Percentiles rank a stretch among this genome's conserved stretches.
phyloP scores from a whole-genome alignment of 2,329 filamentous ascomycete genomes.

The Sporothrix pallida region DNA sequence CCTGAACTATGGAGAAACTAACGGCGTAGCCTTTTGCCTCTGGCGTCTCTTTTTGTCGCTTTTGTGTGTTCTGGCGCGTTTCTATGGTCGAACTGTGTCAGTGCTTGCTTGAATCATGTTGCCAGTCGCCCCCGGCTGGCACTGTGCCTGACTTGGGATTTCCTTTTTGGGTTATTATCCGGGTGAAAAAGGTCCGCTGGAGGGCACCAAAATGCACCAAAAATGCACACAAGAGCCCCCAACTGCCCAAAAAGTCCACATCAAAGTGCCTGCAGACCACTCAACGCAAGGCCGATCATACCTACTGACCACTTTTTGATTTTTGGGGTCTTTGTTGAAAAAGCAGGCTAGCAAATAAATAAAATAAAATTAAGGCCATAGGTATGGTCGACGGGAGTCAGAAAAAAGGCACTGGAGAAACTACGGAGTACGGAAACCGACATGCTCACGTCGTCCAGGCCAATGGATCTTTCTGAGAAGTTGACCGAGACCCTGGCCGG shows the following conservation, averaged over 20 bases:
- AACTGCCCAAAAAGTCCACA: neutral
- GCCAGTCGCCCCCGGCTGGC: neutral
- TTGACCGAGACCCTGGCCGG: neutral
- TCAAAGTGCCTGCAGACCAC: conserved; percentile 2
- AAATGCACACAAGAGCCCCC: neutral
- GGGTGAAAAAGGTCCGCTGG: conserved; percentile 14
- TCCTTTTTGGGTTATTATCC: conserved; percentile 8
- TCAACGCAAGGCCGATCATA: neutral
- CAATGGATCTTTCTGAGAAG: neutral
- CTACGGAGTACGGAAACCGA: conserved; percentile 29
- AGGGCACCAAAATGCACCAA: conserved; percentile 1
- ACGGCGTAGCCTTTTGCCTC: neutral
- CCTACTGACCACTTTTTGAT: neutral
- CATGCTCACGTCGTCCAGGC: conserved; percentile 21
- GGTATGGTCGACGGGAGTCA: neutral
- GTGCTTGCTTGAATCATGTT: conserved; percentile 25
- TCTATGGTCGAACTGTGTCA: neutral
- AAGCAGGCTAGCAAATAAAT: neutral
- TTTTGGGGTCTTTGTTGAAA: conserved; percentile 10
- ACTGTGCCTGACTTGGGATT: conserved; percentile 1
- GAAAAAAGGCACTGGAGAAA: neutral
- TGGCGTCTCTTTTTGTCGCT: neutral
- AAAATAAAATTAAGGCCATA: neutral
- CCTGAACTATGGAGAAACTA: neutral
- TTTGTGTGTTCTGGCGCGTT: no score